These are phyloP conservation scores for Candida coquimbonensis DNA, from an alignment of 805 yeast genomes.

Conservation along the genomic window DNA sequence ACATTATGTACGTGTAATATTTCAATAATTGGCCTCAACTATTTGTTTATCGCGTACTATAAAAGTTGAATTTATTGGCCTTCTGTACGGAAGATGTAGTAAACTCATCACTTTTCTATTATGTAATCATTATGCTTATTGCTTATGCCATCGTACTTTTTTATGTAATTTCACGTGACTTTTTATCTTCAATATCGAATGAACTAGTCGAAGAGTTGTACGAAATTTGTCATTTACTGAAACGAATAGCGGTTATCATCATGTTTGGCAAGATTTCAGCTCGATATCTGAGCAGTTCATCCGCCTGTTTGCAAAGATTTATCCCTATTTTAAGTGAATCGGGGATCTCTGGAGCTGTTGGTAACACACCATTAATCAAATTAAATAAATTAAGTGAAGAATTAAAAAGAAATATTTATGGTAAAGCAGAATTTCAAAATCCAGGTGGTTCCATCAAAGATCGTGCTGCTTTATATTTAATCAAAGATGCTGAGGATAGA, in stretches of 20 bases:
- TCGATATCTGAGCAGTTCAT: conserved; percentile 9
- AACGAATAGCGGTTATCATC: too few relatives aligned
- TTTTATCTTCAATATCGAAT: not conserved
- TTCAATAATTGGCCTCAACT: not conserved
- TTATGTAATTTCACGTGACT: conserved; percentile 7
- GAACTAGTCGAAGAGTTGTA: not conserved
- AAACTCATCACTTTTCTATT: too few relatives aligned
- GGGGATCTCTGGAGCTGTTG: conserved; percentile 80
- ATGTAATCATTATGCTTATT: not conserved
- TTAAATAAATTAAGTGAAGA: conserved; percentile 49
- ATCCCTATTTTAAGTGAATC: conserved; percentile 54
- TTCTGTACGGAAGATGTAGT: too few relatives aligned
- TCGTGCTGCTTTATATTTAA: conserved; percentile 74
- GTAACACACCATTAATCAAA: conserved; percentile 83
- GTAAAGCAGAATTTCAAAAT: conserved; percentile 87
- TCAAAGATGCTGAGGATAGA: conserved; percentile 69
- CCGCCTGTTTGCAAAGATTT: conserved; percentile 7
- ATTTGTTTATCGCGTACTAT: not conserved
- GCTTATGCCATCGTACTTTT: too few relatives aligned
- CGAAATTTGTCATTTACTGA: not conserved
- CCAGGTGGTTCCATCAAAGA: conserved; percentile 94
- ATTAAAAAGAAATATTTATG: conserved; percentile 70
- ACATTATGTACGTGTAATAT: not conserved
- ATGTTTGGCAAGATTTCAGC: conserved; percentile 9
- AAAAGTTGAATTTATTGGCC: not conserved